Conservation (phyloP, 371 early-diverging fungal species). For the Saksenaea oblongispora region DNA sequence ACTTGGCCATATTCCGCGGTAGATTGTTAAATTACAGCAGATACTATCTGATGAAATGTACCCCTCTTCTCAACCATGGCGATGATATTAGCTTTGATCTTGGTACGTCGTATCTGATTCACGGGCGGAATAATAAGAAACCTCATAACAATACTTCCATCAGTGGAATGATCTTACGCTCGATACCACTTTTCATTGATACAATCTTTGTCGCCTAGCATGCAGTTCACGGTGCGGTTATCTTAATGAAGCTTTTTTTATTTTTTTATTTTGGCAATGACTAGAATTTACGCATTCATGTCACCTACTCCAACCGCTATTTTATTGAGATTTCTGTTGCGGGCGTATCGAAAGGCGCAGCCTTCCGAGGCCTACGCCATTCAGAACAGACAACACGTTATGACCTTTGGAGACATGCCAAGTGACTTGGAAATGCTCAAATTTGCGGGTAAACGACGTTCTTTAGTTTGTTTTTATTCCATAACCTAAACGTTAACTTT, state of each 20-base stretch:
- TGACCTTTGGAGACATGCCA: conserved; percentile 61
- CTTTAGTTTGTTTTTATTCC: neutral
- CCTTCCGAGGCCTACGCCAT: conserved; percentile 37
- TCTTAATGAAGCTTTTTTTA: too few relatives aligned
- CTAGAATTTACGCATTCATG: conserved; percentile 27
- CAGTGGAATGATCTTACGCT: neutral
- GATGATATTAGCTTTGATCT: conserved; percentile 34
- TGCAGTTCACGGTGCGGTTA: conserved; percentile 33
- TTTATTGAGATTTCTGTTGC: conserved; percentile 58
- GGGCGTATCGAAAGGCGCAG: conserved; percentile 53
- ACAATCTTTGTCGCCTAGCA: conserved; percentile 9
- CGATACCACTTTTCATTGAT: conserved; percentile 30
- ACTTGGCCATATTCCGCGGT: conserved; percentile 29
- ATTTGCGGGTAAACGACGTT: conserved; percentile 34
- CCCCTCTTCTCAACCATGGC: conserved; percentile 52
- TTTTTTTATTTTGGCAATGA: too few relatives aligned
- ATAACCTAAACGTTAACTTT: neutral
- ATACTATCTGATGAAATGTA: conserved; percentile 44
- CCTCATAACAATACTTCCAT: conserved; percentile 19
- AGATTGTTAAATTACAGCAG: conserved; percentile 25
- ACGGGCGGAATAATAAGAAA: conserved; percentile 41
- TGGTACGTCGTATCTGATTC: conserved; percentile 28
- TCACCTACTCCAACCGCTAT: conserved; percentile 46
- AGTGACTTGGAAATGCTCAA: conserved; percentile 57
- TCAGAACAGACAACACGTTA: conserved; percentile 27